A percentile compares a stretch with the other conserved stretches of the same genome.
phyloP scores from a whole-genome alignment of 1,139 yeast species.

The Hansenula lynferdii region DNA sequence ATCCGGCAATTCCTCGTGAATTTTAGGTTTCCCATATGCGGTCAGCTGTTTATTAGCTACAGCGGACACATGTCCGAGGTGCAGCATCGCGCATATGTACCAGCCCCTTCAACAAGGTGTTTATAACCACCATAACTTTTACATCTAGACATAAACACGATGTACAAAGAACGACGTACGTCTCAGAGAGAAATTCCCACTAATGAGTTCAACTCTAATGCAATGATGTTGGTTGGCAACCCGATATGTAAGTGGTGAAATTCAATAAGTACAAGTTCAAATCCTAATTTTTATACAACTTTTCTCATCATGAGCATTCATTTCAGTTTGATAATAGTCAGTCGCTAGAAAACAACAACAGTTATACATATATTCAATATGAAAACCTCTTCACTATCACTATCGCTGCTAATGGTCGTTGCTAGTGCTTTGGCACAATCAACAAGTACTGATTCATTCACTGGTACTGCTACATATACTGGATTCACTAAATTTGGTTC shows the following conservation, averaged over 20 bases:
- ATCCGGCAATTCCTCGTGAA: too few relatives aligned
- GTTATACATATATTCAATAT: conserved; percentile 5
- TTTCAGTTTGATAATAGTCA: not conserved
- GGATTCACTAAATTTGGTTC: conserved; percentile 9
- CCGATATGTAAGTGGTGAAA: not conserved
- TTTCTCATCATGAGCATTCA: too few relatives aligned
- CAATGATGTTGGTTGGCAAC: not conserved
- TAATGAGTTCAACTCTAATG: not conserved
- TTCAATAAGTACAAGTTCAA: not conserved
- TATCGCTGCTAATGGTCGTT: conserved; percentile 11
- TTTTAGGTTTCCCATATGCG: not conserved
- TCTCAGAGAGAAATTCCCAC: too few relatives aligned
- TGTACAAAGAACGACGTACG: too few relatives aligned
- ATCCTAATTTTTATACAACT: too few relatives aligned
- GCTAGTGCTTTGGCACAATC: conserved; percentile 14
- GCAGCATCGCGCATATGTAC: not conserved
- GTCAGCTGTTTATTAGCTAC: not conserved
- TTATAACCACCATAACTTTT: not conserved
- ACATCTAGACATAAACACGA: not conserved
- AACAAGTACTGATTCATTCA: conserved; percentile 17
- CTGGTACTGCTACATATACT: conserved; percentile 15
- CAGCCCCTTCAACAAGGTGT: conserved; percentile 2
- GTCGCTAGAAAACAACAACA: not conserved
- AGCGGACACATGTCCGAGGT: too few relatives aligned
- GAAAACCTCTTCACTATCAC: conserved; percentile 12